Base-by-base conservation (phyloP, 106 monocot genomes). In the Allium cepa region DNA sequence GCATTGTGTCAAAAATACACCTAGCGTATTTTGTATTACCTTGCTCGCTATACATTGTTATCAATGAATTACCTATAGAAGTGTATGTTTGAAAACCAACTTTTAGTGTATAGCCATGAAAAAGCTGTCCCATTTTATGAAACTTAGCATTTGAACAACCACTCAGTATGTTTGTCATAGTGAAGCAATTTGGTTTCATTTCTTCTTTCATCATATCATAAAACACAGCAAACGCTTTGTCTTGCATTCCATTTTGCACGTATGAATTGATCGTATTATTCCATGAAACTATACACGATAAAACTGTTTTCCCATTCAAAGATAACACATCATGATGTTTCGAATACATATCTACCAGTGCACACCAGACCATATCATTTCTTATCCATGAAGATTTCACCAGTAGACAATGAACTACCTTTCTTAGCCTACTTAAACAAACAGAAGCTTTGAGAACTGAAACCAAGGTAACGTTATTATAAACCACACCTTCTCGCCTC, bases 1-100 rank as follows among this genome's bases (percentile, higher is more conserved):
- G 64, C 61, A 76, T 71, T 36, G 12, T 50, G 18, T 80, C 67
- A 62, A 80, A 76, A 4, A 76, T 66, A 17, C 64, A 36, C 49
- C 75, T 53, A 47, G 80, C 80, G 61, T 76, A 48, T 56, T 45
- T 53, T 8, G 53, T 61, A 50, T 75, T 67, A 50, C 62, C 53
- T 49, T 76, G 75, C 58, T 67, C 67, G 10, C 80, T 67, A 58
- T 80, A 80, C 80, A 80, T 72, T 8, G 75, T 80, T 46, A 80
- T 80, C 71, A 80, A 53, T 22, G 75, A 65, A 66, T 75, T 79
- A 58, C 56, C 46, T 28, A 80, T 36, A 0, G 80, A 71, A 56
- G 53, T 66, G 13, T 75, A 47, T 4, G 66, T 53, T 1, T 70
- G 7, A 13, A 80, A 70, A 6, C 79, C 79, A 26, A 52, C n/a